phyloP scores from a whole-genome alignment of 805 yeast genomes.

The Pichia heedii region DNA sequence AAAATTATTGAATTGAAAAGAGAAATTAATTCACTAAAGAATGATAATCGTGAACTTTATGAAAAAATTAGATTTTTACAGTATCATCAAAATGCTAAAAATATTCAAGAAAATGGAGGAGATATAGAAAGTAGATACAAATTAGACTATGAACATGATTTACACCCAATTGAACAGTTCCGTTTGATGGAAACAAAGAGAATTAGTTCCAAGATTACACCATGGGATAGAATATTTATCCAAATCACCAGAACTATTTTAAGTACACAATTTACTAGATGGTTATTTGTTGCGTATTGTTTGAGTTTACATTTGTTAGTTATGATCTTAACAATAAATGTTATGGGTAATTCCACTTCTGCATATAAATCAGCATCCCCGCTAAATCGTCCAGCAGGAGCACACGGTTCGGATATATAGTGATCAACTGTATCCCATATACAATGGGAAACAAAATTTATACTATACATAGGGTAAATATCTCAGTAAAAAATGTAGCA shows the following conservation, averaged over 20 bases:
- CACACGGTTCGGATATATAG: too few species aligned
- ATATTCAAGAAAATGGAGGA: slow-evolving; percentile 18
- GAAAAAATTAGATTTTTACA: slow-evolving; percentile 67
- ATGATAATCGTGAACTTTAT: slow-evolving; percentile 70
- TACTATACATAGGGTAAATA: too few species aligned
- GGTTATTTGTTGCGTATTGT: slow-evolving; percentile 67
- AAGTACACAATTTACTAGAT: slow-evolving; percentile 63
- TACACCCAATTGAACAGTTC: slow-evolving; percentile 80
- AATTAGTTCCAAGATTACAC: slow-evolving; percentile 60
- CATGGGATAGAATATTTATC: slow-evolving; percentile 69
- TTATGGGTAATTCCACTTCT: slow-evolving; percentile 25
- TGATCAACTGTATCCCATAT: too few species aligned
- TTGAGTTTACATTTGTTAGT: slow-evolving; percentile 66
- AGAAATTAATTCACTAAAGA: slow-evolving; percentile 54
- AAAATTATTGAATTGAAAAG: slow-evolving; percentile 52
- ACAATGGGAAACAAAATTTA: too few species aligned
- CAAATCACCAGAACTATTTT: slow-evolving; percentile 66
- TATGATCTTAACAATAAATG: slow-evolving; percentile 50
- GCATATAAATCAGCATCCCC: neutral
- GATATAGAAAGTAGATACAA: slow-evolving; percentile 52
- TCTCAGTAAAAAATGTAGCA: too few species aligned
- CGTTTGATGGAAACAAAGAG: slow-evolving; percentile 70
- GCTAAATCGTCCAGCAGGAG: too few species aligned
- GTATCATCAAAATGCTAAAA: slow-evolving; percentile 33
- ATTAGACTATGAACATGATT: slow-evolving; percentile 59